Conservation (phyloP, 176 grass and related monocot species). For the Triticum monococcum region DNA sequence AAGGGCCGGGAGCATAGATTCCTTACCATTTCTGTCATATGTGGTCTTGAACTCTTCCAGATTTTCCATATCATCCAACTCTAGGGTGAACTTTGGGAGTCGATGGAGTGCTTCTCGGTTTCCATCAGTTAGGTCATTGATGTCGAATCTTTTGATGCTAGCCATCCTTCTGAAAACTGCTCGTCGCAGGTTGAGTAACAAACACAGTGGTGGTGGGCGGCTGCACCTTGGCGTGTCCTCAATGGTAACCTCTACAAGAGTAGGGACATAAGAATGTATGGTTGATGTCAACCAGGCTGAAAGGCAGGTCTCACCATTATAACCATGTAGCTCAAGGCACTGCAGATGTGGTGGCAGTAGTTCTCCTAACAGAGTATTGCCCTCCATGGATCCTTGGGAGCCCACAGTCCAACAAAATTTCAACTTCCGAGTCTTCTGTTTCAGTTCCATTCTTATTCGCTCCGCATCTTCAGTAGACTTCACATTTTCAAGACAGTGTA, state of each 20-base stretch:
- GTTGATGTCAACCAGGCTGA: neutral
- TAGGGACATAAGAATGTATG: neutral
- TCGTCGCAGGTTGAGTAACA: neutral
- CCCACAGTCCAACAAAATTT: neutral
- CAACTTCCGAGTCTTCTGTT: neutral
- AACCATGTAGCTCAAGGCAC: neutral
- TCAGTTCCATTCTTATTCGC: neutral
- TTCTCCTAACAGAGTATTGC: neutral
- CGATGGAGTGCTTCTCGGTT: neutral
- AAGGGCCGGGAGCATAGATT: neutral
- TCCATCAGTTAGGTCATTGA: neutral
- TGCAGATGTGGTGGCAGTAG: neutral
- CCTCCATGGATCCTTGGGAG: neutral
- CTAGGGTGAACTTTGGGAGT: neutral
- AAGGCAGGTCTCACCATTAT: neutral
- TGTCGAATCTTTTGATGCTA: neutral
- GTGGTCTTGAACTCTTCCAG: neutral
- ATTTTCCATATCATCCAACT: neutral
- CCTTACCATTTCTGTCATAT: neutral
- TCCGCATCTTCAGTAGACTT: neutral
- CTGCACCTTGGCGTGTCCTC: neutral
- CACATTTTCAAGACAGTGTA: neutral
- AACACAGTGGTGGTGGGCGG: neutral
- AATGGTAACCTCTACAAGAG: neutral
- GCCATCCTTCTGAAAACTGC: neutral